phyloP scores from a whole-genome alignment of 768 basidiomycete species.

The Kwoniella bestiolae region DNA sequence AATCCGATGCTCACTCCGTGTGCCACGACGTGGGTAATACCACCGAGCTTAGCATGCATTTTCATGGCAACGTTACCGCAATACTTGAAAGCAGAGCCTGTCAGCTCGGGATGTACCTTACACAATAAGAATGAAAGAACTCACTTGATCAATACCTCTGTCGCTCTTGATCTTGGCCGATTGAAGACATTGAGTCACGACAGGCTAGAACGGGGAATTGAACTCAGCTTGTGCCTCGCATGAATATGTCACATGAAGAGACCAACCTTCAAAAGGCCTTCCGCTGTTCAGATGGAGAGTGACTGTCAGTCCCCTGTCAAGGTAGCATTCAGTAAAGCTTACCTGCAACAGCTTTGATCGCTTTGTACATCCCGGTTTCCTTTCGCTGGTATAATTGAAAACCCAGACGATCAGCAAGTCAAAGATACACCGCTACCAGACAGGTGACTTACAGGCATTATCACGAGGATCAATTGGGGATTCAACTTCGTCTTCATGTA shows the following conservation, averaged over 20 bases:
- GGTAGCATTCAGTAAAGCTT: conserved; percentile 1
- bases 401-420: too few species aligned
- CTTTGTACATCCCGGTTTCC: conserved; percentile 41
- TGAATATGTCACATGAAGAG: not conserved
- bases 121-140: not conserved
- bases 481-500: conserved; percentile 37
- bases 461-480: conserved; percentile 53
- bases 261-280: conserved; percentile 13
- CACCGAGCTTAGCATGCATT: conserved; percentile 56
- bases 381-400: conserved; percentile 35
- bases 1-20: conserved; percentile 28
- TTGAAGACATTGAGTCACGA: conserved; percentile 56
- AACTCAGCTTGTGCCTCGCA: not conserved
- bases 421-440: too few species aligned
- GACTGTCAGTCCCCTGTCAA: too few species aligned
- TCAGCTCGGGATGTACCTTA: not conserved
- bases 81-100: conserved; percentile 2
- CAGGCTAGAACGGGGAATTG: conserved; percentile 27
- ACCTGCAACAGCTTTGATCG: conserved; percentile 43
- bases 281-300: conserved; percentile 9
- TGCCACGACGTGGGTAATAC: conserved; percentile 49
- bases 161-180: conserved; percentile 36
- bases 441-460: conserved; percentile 42
- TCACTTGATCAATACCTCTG: conserved; percentile 43
- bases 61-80: conserved; percentile 55